A percentile compares a stretch with the other conserved stretches of the same genome.
These are phyloP conservation scores for Millerago galiae DNA, from an alignment of 805 yeast genomes.

Conservation along the genomic window DNA sequence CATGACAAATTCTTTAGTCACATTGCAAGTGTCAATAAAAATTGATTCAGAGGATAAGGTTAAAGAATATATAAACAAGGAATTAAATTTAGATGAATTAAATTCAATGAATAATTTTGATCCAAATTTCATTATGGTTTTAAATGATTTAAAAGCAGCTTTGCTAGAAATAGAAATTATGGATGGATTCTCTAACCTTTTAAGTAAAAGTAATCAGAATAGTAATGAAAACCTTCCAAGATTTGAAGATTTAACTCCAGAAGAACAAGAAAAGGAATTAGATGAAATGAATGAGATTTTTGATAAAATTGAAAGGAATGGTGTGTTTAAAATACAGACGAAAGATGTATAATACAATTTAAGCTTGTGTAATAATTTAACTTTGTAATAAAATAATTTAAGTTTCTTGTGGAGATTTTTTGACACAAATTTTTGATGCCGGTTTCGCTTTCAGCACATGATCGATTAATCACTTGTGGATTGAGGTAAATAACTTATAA, in stretches of 20 bases:
- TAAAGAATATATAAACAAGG: constrained; percentile 10
- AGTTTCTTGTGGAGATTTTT: too few species aligned
- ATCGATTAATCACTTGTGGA: too few species aligned
- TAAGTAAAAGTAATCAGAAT: background rate
- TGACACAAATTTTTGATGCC: background rate
- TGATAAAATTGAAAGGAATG: constrained; percentile 22
- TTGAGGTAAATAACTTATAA: too few species aligned
- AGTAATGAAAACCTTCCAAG: constrained; percentile 7
- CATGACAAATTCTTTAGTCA: constrained; percentile 8
- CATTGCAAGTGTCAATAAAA: constrained; percentile 15
- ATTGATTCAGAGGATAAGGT: constrained; percentile 30
- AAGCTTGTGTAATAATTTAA: too few species aligned
- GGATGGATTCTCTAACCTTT: background rate
- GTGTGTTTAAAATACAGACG: constrained; percentile 20
- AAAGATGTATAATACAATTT: too few species aligned
- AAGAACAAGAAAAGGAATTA: constrained; percentile 23
- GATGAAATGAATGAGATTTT: constrained; percentile 21
- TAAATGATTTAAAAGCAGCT: background rate
- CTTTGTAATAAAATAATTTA: too few species aligned
- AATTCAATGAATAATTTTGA: constrained; percentile 7
- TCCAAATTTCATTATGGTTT: constrained; percentile 11
- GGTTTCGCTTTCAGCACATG: background rate
- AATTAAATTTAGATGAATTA: constrained; percentile 10
- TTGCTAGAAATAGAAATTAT: too few species aligned
- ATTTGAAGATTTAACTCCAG: constrained; percentile 21